phyloP scores from a whole-genome alignment of 2,329 filamentous ascomycete species.

The Phialophora macrospora region DNA sequence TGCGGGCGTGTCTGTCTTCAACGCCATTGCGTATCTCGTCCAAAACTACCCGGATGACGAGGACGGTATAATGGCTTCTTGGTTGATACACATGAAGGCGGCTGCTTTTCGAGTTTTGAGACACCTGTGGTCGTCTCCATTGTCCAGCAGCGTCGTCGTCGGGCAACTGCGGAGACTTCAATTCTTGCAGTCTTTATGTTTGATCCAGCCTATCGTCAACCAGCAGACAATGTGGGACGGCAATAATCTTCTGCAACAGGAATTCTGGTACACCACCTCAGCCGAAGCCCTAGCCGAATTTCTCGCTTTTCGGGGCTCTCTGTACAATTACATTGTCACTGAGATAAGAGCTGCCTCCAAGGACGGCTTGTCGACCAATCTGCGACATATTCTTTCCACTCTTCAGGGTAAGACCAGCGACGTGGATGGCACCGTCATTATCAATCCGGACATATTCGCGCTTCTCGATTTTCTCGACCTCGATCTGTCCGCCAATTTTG shows the following conservation, averaged over 20 bases:
- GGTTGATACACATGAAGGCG: constrained; percentile 71
- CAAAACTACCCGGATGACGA: constrained; percentile 70
- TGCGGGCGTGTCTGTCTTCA: constrained; percentile 76
- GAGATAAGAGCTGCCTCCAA: constrained; percentile 81
- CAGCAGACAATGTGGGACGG: constrained; percentile 76
- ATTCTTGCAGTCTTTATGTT: constrained; percentile 77
- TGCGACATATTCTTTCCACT: constrained; percentile 67
- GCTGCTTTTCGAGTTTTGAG: constrained; percentile 74
- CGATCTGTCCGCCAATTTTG: constrained; percentile 56
- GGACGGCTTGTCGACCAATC: constrained; percentile 70
- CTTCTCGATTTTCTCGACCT: constrained; percentile 88
- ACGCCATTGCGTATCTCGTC: constrained; percentile 75
- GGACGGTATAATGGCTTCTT: constrained; percentile 65
- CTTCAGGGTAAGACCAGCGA: constrained; percentile 75
- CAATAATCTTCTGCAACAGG: constrained; percentile 61
- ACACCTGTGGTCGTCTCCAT: constrained; percentile 79
- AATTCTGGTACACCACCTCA: constrained; percentile 72
- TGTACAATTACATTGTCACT: constrained; percentile 82
- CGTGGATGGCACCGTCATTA: constrained; percentile 67
- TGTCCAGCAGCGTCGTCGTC: constrained; percentile 77
- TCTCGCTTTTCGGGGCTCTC: constrained; percentile 73
- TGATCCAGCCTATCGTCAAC: constrained; percentile 72
- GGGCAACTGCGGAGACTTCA: constrained; percentile 79
- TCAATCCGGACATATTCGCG: constrained; percentile 81
- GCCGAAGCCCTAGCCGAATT: constrained; percentile 76